Conservation (phyloP, 2,329 filamentous ascomycete genomes). For the Apiospora arundinis region DNA sequence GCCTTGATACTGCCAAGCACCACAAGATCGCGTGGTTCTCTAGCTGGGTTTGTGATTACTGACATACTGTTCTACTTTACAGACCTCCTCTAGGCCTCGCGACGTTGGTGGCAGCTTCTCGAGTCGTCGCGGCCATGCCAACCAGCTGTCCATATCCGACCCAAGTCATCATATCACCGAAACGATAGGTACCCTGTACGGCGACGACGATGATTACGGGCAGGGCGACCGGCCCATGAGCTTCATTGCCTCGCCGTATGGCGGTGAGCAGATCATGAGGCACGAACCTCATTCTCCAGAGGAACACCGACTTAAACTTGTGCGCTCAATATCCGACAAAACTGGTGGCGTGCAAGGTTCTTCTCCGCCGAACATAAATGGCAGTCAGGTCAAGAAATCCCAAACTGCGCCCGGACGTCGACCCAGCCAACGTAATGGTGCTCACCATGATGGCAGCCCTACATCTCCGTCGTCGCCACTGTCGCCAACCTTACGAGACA, state of each 20-base stretch:
- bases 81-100: conserved; percentile 66
- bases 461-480: conserved; percentile 39
- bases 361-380: conserved; percentile 16
- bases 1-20: background rate
- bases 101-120: conserved; percentile 64
- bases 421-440: conserved; percentile 48
- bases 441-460: conserved; percentile 45
- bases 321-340: conserved; percentile 55
- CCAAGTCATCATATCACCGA: conserved; percentile 94
- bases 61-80: conserved; percentile 21
- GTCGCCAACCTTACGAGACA: conserved; percentile 58
- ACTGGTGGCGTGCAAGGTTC: conserved; percentile 27
- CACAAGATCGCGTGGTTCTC: background rate
- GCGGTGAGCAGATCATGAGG: conserved; percentile 56
- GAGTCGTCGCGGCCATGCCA: conserved; percentile 63
- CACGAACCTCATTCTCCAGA: conserved; percentile 41
- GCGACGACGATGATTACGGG: conserved; percentile 69
- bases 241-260: conserved; percentile 69
- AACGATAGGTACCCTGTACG: conserved; percentile 90
- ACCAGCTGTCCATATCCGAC: conserved; percentile 76
- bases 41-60: background rate
- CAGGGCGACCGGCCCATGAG: conserved; percentile 70
- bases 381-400: conserved; percentile 45
- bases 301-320: conserved; percentile 49
- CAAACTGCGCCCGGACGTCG: conserved; percentile 49